Evolutionary conservation across 2,329 filamentous ascomycete genomes (phyloP).

Genomic region (Fusarium illudens): DNA sequence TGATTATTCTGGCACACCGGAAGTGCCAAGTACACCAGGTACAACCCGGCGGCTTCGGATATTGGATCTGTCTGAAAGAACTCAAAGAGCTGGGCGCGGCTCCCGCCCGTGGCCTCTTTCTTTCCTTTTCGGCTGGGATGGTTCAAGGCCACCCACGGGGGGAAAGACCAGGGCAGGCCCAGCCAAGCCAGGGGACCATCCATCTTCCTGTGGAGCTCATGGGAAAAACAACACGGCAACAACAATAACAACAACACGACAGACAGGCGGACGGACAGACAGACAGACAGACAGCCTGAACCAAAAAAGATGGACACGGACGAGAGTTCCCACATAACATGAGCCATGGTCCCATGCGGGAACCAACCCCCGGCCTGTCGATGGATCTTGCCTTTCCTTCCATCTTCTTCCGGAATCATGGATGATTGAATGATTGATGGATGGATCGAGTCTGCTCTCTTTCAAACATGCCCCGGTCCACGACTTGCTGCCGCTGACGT

Average conservation of each 20-base stretch:
- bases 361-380: neutral
- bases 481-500: slow-evolving; percentile 19
- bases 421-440: neutral
- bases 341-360: slow-evolving; percentile 1
- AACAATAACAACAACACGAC: neutral
- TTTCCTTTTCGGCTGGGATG: slow-evolving; percentile 6
- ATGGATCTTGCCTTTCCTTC: slow-evolving; percentile 14
- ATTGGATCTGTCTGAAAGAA: slow-evolving; percentile 28
- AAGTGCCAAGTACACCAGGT: slow-evolving; percentile 25
- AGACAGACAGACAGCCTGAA: neutral
- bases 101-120: slow-evolving; percentile 20
- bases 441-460: neutral
- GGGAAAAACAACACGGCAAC: neutral
- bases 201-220: slow-evolving; percentile 2
- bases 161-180: neutral
- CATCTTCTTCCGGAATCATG: slow-evolving; percentile 6
- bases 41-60: slow-evolving; percentile 25
- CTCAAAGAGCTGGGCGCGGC: slow-evolving; percentile 18
- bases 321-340: slow-evolving; percentile 18
- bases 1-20: slow-evolving; percentile 18
- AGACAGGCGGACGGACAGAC: too few relatives aligned
- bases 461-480: slow-evolving; percentile 21
- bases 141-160: neutral
- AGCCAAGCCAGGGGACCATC: slow-evolving; percentile 8
- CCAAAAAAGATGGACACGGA: slow-evolving; percentile 7